Evolutionary conservation across 2,329 filamentous ascomycete genomes (phyloP).

Genomic region (Hypoxylon sp.): DNA sequence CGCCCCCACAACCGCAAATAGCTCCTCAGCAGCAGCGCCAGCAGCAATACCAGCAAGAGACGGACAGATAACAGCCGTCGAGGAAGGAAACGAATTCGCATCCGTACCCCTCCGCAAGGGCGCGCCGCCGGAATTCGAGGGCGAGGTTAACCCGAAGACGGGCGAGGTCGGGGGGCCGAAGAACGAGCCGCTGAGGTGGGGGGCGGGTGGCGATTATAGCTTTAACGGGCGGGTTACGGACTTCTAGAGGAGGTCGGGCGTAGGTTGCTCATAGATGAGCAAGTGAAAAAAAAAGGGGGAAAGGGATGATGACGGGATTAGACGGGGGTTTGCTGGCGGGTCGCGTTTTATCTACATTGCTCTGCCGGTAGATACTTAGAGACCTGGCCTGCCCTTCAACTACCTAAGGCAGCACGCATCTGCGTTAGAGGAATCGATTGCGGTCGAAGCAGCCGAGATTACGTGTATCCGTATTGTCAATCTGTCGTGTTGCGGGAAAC

Average conservation of each 20-base stretch:
- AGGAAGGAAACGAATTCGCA: conserved; percentile 15
- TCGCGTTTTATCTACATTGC: no score
- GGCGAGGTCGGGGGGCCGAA: conserved; percentile 97
- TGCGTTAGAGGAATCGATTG: no score
- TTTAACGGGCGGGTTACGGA: conserved; percentile 96
- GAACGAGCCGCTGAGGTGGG: conserved; percentile 95
- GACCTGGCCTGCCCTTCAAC: no score
- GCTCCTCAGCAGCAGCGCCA: background rate
- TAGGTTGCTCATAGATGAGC: background rate
- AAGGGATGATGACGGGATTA: no score
- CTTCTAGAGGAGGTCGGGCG: conserved; percentile 64
- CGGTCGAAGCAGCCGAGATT: no score
- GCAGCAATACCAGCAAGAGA: background rate
- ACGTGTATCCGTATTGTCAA: no score
- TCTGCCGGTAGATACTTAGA: no score
- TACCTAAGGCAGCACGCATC: no score
- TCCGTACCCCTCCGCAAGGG: conserved; percentile 64
- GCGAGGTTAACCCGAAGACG: conserved; percentile 91
- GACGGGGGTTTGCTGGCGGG: no score
- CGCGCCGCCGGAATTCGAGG: conserved; percentile 90
- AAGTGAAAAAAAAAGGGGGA: background rate
- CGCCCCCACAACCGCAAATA: background rate
- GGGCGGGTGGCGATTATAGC: conserved; percentile 81
- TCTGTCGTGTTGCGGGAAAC: no score
- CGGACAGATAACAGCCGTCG: background rate